Evolutionary conservation across 495 filamentous ascomycete genomes (phyloP).

Genomic region (Pseudoneurospora amorphoporcata): DNA sequence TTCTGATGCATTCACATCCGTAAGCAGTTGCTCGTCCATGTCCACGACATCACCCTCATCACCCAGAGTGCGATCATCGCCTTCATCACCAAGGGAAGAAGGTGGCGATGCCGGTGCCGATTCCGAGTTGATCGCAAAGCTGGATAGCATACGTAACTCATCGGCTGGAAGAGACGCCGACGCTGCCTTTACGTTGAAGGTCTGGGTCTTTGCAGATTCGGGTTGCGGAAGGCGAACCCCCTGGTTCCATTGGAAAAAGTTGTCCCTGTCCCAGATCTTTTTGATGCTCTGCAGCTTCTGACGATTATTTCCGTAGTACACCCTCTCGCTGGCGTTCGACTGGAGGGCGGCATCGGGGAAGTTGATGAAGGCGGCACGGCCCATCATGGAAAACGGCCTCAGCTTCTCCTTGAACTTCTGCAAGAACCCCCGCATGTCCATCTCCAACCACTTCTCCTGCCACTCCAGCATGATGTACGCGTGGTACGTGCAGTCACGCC

Average conservation of each 20-base stretch:
- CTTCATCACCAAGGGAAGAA: neutral
- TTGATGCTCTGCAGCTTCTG: neutral
- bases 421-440: constrained; percentile 15
- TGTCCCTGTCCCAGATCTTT: neutral
- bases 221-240: constrained; percentile 10
- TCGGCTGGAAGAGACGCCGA: neutral
- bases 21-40: neutral
- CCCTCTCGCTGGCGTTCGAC: neutral
- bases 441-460: constrained; percentile 20
- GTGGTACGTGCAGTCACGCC: constrained; percentile 15
- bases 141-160: neutral
- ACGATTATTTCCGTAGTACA: neutral
- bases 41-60: neutral
- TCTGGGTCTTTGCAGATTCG: neutral
- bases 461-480: constrained; percentile 20
- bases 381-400: constrained; percentile 1
- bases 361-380: neutral
- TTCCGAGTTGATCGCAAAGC: neutral
- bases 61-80: neutral
- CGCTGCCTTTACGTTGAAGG: neutral
- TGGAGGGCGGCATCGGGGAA: neutral
- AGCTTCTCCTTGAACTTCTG: constrained; percentile 9
- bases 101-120: neutral
- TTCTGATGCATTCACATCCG: neutral
- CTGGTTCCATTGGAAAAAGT: neutral